A percentile compares a stretch with the other conserved stretches of the same genome.
These are phyloP conservation scores for Pseudogymnoascus destructans DNA, from an alignment of 2,329 filamentous ascomycete species.

Conservation along the genomic window DNA sequence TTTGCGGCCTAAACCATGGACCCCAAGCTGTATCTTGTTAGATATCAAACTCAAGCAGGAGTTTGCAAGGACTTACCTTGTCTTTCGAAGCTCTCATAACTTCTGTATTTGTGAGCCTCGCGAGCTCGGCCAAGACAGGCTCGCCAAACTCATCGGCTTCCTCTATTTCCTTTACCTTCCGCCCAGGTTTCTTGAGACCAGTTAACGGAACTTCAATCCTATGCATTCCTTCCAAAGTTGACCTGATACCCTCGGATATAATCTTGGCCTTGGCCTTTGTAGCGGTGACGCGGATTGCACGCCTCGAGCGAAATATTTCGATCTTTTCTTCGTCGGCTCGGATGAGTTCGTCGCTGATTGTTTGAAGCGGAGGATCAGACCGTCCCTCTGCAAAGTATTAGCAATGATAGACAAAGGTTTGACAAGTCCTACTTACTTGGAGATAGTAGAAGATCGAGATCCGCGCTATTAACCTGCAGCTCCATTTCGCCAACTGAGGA, in stretches of 20 bases:
- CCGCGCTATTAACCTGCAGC: conserved; percentile 16
- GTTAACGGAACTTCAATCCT: conserved; percentile 14
- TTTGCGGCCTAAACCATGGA: conserved; percentile 14
- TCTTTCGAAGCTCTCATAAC: conserved; percentile 12
- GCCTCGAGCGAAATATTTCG: conserved; percentile 19
- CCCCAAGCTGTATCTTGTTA: conserved; percentile 12
- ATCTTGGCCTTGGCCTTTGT: conserved; percentile 17
- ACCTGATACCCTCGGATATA: conserved; percentile 18
- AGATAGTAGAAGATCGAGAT: conserved; percentile 22
- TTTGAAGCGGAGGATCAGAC: conserved; percentile 15
- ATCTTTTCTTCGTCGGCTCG: conserved; percentile 18
- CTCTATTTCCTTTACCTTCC: neutral
- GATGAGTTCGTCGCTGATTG: conserved; percentile 18
- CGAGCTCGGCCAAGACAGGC: conserved; percentile 16
- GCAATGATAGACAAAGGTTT: neutral
- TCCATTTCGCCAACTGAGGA: conserved; percentile 24
- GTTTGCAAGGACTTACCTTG: neutral
- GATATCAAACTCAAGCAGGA: neutral
- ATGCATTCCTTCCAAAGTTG: conserved; percentile 16
- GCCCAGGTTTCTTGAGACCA: conserved; percentile 13
- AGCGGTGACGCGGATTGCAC: conserved; percentile 22
- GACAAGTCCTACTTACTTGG: conserved; percentile 16
- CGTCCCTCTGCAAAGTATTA: conserved; percentile 14
- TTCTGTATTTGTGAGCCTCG: conserved; percentile 20
- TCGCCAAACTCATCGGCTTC: conserved; percentile 12